These are phyloP conservation scores for Hortaea sp. DNA, from an alignment of 2,329 filamentous ascomycete genomes.

Conservation along the genomic window DNA sequence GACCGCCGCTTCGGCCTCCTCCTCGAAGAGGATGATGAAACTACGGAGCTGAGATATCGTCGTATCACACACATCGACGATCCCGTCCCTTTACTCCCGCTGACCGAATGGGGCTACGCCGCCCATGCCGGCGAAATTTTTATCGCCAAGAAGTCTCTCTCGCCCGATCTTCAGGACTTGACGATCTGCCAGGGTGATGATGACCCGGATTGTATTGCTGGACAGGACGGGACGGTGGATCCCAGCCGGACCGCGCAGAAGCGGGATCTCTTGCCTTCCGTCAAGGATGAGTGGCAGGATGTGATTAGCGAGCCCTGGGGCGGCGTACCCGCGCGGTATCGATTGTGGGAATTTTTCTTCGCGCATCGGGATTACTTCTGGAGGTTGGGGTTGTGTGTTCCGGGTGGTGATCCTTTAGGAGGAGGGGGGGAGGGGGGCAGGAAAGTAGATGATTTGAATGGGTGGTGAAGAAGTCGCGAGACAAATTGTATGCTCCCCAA, in stretches of 20 bases:
- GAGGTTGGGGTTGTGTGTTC: constrained; percentile 80
- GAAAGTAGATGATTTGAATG: neutral
- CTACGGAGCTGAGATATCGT: constrained; percentile 43
- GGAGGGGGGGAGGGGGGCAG: constrained; percentile 9
- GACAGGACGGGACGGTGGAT: constrained; percentile 34
- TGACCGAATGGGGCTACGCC: constrained; percentile 77
- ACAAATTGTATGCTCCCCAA: too few relatives aligned
- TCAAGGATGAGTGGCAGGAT: constrained; percentile 23
- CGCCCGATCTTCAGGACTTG: constrained; percentile 61
- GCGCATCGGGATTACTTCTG: constrained; percentile 96
- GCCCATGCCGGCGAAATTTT: constrained; percentile 82
- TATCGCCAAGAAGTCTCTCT: constrained; percentile 62
- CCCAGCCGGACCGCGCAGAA: neutral
- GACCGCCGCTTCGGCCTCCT: constrained; percentile 38
- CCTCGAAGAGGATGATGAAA: constrained; percentile 14
- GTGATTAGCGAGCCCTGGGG: constrained; percentile 20
- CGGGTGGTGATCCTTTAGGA: constrained; percentile 31
- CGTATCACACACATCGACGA: constrained; percentile 80
- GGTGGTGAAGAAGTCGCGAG: too few relatives aligned
- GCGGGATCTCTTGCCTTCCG: constrained; percentile 14
- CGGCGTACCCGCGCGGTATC: constrained; percentile 47
- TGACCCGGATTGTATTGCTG: constrained; percentile 63
- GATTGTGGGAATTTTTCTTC: constrained; percentile 87
- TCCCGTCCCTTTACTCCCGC: constrained; percentile 77
- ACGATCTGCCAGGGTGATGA: constrained; percentile 58